Evolutionary conservation across 169 alveolate genomes (phyloP), one percentile per base, ranked within the genome.

Genomic region (Cryptosporidium xiaoi): DNA sequence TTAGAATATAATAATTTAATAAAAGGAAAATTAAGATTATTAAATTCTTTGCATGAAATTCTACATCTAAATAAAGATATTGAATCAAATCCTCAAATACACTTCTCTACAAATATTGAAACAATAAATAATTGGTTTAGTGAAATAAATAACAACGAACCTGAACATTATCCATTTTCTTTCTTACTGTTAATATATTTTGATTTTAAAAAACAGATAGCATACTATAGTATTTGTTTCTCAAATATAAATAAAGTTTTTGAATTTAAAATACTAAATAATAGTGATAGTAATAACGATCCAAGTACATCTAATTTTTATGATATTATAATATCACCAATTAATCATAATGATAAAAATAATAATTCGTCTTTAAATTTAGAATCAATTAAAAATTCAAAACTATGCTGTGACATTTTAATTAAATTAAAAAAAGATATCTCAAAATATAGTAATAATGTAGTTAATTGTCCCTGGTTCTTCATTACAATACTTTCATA

Each of bases 391-490:
- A 40, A 40, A 8, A 8, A 6, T 40, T 40, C 48, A 40, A 40
- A 8, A 40, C 48, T 40, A 40, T 40, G 48, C 10, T 0, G 10
- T 6, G 10, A 40, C 1, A 40, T 40, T 3, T 53, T 53, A n/a
- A 53, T 53, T 5, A 53, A 53, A 53, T 53, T 53, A 53, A n/a
- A n/a, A 53, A 53, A 53, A n/a, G 29, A 53, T 53, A n/a, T 53
- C 12, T 16, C 29, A 5, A 53, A 53, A n/a, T 5, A 53, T 7
- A 53, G 12, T 53, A 12, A 13, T 13, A 53, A n/a, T 53, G 6
- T 53, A 20, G 16, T 69, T 53, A 31, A 51, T 69, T 69, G 65
- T 20, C 87, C 87, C 10, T 77, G 87, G 87, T 77, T 77, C 40
- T 62, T 60, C 56, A 58, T 71, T n/a, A 60, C 64, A 1, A 18